A percentile compares a stretch with the other conserved stretches of the same genome.
Conservation (phyloP, 2,329 filamentous ascomycete species). For the Cercospora janseana region DNA sequence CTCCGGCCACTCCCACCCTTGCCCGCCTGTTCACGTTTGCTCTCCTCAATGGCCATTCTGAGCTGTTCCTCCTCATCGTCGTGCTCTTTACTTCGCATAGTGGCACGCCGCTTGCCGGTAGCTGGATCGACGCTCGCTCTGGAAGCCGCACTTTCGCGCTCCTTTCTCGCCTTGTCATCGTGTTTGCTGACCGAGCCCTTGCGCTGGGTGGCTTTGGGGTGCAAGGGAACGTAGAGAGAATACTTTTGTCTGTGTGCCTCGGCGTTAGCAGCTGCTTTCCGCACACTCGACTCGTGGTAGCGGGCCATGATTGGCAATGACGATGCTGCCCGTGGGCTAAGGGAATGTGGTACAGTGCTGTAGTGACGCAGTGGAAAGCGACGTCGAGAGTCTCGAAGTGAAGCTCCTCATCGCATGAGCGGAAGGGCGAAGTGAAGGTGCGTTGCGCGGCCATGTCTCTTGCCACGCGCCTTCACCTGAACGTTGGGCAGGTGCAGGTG, state of each 20-base stretch:
- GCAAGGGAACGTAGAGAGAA: slow-evolving; percentile 62
- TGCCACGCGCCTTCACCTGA: not conserved
- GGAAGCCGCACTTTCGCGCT: slow-evolving; percentile 53
- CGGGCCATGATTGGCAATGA: slow-evolving; percentile 26
- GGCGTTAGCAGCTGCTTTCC: slow-evolving; percentile 32
- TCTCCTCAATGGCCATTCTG: slow-evolving; percentile 87
- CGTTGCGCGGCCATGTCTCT: not conserved
- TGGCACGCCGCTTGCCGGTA: slow-evolving; percentile 80
- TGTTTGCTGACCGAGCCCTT: slow-evolving; percentile 67
- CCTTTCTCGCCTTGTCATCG: slow-evolving; percentile 54
- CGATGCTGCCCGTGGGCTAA: not conserved
- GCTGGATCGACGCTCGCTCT: slow-evolving; percentile 55
- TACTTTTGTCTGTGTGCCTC: slow-evolving; percentile 55
- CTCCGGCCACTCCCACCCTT: slow-evolving; percentile 56
- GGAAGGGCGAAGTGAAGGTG: slow-evolving; percentile 1
- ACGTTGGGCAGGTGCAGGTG: not conserved
- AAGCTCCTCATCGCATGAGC: no score
- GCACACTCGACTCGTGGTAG: slow-evolving; percentile 28
- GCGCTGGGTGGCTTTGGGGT: slow-evolving; percentile 52
- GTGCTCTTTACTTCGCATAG: slow-evolving; percentile 94
- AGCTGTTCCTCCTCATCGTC: slow-evolving; percentile 94
- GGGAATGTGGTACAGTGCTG: not conserved
- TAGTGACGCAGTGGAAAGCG: not conserved
- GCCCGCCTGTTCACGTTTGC: slow-evolving; percentile 72
- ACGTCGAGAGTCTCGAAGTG: no score